Evolutionary conservation across 805 yeast species (phyloP), one percentile per base, ranked within the genome.

Genomic region (Zygosaccharomyces rouxii): DNA sequence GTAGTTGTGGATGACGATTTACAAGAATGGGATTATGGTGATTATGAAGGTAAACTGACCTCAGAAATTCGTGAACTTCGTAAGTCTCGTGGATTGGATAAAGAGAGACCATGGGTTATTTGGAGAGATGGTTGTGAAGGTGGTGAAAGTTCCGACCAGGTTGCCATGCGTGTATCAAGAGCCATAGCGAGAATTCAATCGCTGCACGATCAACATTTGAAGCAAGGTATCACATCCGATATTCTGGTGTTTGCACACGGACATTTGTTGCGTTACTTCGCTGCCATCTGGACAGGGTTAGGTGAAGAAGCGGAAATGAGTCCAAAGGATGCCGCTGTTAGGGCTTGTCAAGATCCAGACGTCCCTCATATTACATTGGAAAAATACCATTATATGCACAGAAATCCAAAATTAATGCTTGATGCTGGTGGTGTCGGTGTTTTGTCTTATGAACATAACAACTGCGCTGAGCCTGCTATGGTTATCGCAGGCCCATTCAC

Each of bases 341-440:
- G 52, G 21, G 57, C 66, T 18, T 60, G 63, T 47, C 33, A 58
- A 3, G 68, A 61, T 42, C 65, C 56, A 3, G 53, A 64, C 1
- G 71, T 71, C 11, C 71, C 71, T 37, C 56, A 57, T 18, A 66
- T 71, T 21, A 61, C 63, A 4, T 53, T 66, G 43, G 54, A 58
- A 2, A 64, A 70, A 18, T 71, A 58, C 55, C 57, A 67, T 50
- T 67, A 70, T 51, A 48, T 73, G 52, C 55, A 57, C 52, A 70
- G 64, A 41, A 86, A 90, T 64, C 97, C 97, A 7, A 80, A 83
- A 56, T 83, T 89, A 66, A 72, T 92, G 66, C 72, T 92, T 56
- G 97, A 92, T 64, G 96, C 98, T 23, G 97, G 97, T 55, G 97
- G 96, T 38, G 87, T 89, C 37, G 96, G 97, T 52, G 96, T 89